Percentiles rank a stretch among this genome's conserved stretches.
Evolutionary conservation across 2,329 filamentous ascomycete species (phyloP).

Genomic region (Venturia pyrina): DNA sequence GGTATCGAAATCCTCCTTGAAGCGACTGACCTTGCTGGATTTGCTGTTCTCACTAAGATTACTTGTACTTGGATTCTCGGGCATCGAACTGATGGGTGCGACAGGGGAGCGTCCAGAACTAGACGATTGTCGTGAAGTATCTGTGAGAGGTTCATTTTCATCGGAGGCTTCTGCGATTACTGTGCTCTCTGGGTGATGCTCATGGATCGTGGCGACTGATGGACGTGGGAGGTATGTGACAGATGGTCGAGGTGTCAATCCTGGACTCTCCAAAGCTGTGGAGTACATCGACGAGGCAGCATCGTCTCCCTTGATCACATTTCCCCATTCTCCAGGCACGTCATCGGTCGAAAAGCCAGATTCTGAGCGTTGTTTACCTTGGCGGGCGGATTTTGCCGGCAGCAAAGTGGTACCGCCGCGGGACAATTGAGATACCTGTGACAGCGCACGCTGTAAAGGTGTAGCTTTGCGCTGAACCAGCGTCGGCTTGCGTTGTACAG

Average conservation of each 20-base stretch:
- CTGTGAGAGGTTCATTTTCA: background rate
- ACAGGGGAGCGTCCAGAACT: background rate
- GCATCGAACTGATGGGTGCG: background rate
- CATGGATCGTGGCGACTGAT: background rate
- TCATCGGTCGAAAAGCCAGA: conserved; percentile 26
- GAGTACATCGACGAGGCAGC: conserved; percentile 30
- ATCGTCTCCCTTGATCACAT: conserved; percentile 20
- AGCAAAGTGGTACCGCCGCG: background rate
- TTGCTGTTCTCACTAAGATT: conserved; percentile 16
- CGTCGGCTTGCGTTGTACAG: background rate
- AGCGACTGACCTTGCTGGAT: conserved; percentile 15
- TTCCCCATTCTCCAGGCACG: conserved; percentile 29
- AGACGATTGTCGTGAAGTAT: background rate
- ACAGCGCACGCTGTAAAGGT: conserved; percentile 12
- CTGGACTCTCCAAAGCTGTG: conserved; percentile 14
- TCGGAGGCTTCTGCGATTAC: background rate
- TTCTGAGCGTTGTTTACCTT: conserved; percentile 14
- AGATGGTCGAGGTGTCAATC: background rate
- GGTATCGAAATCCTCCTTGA: conserved; percentile 14
- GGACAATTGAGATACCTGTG: background rate
- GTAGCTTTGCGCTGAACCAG: conserved; percentile 12
- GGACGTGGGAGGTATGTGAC: background rate
- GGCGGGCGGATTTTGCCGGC: background rate
- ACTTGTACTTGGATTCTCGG: conserved; percentile 15
- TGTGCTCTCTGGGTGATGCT: background rate